phyloP scores from a whole-genome alignment of 306 rosid species.

The Ochetophila trinervis region DNA sequence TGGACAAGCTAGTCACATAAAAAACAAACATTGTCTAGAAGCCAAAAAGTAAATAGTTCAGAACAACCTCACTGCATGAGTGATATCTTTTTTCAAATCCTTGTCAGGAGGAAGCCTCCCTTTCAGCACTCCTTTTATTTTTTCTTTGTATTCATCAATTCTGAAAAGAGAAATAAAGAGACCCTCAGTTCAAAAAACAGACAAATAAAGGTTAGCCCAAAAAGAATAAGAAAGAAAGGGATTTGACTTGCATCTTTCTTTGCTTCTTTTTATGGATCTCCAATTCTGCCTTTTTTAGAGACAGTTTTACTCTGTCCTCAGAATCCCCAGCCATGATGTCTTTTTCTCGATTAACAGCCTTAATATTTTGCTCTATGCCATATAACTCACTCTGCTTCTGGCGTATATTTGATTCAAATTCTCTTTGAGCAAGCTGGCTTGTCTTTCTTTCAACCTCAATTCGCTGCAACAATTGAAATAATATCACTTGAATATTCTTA shows the following conservation, averaged over 20 bases:
- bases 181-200: slow-evolving; percentile 20
- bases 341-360: slow-evolving; percentile 57
- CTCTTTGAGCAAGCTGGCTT: slow-evolving; percentile 63
- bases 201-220: slow-evolving; percentile 4
- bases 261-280: slow-evolving; percentile 66
- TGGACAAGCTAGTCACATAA: background rate
- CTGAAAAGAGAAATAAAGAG: slow-evolving; percentile 42
- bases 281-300: slow-evolving; percentile 50
- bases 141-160: slow-evolving; percentile 74
- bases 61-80: slow-evolving; percentile 65
- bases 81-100: slow-evolving; percentile 79
- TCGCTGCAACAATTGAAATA: slow-evolving; percentile 41
- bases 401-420: slow-evolving; percentile 67
- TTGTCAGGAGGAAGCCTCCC: slow-evolving; percentile 89
- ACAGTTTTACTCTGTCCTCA: slow-evolving; percentile 64
- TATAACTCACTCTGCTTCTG: slow-evolving; percentile 53
- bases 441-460: slow-evolving; percentile 67
- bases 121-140: slow-evolving; percentile 70
- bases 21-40: background rate
- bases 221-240: slow-evolving; percentile 17
- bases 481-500: slow-evolving; percentile 14
- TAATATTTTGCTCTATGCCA: slow-evolving; percentile 62
- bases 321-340: slow-evolving; percentile 61
- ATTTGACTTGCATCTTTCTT: slow-evolving; percentile 57
- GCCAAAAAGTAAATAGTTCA: slow-evolving; percentile 1